phyloP scores from a whole-genome alignment of 805 yeast genomes.

The Candida maris region DNA sequence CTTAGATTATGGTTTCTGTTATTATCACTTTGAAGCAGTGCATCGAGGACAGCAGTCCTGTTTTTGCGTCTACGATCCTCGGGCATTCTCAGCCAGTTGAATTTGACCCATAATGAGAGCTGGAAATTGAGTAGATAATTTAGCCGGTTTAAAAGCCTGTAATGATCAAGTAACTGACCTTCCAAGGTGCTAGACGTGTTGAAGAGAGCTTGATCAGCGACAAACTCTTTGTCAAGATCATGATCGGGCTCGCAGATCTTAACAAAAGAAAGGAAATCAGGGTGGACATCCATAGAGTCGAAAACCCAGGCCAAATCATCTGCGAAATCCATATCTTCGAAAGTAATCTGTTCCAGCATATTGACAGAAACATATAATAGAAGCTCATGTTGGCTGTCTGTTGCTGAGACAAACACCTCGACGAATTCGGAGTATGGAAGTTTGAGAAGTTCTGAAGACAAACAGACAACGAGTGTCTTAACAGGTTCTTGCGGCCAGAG shows the following conservation, averaged over 20 bases:
- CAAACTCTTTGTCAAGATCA: conserved; percentile 1
- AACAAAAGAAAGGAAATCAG: conserved; percentile 9
- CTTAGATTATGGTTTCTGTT: conserved; percentile 7
- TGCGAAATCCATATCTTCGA: conserved; percentile 8
- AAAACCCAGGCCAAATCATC: conserved; percentile 13
- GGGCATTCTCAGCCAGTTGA: conserved; percentile 10
- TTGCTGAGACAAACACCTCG: conserved; percentile 11
- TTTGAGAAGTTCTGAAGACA: conserved; percentile 4
- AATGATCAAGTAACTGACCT: conserved; percentile 5
- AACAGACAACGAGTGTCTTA: conserved; percentile 6
- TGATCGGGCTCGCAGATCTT: conserved; percentile 11
- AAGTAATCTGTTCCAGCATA: conserved; percentile 10
- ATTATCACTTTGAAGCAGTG: conserved; percentile 5
- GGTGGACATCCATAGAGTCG: conserved; percentile 3
- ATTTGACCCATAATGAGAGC: conserved; percentile 13
- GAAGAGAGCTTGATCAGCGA: not conserved
- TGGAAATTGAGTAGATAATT: conserved; percentile 14
- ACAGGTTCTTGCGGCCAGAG: conserved; percentile 2
- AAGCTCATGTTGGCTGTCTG: conserved; percentile 7
- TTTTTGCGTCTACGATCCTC: not conserved
- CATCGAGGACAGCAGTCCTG: conserved; percentile 3
- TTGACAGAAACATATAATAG: conserved; percentile 6
- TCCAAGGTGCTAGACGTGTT: not conserved
- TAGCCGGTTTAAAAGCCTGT: conserved; percentile 4
- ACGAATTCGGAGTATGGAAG: conserved; percentile 9